A percentile compares a stretch with the other conserved stretches of the same genome.
Conservation (phyloP, 2,329 filamentous ascomycete species). For the Ciborinia camelliae region DNA sequence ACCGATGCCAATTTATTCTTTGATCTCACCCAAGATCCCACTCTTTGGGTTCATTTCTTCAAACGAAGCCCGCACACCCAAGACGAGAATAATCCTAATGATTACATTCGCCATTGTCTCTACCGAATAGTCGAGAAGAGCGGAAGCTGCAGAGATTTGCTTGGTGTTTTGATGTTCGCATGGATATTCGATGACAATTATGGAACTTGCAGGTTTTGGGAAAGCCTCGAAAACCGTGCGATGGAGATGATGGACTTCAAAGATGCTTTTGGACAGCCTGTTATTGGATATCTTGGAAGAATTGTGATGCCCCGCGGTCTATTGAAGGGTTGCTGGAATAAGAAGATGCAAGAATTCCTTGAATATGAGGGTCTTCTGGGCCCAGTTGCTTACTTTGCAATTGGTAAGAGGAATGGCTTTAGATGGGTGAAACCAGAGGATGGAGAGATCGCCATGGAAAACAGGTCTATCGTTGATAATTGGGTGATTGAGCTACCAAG, state of each 20-base stretch:
- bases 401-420: neutral
- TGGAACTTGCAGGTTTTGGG: neutral
- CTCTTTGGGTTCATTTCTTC: neutral
- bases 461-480: neutral
- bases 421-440: neutral
- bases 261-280: neutral
- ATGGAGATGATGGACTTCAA: neutral
- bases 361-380: neutral
- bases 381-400: neutral
- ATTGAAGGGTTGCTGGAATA: neutral
- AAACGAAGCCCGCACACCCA: neutral
- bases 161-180: neutral
- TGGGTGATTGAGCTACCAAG: constrained; percentile 5
- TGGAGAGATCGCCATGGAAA: neutral
- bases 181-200: neutral
- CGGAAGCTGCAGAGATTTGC: neutral
- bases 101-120: neutral
- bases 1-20: neutral
- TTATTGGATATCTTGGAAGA: neutral
- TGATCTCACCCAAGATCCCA: neutral
- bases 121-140: neutral
- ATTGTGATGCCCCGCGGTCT: neutral
- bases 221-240: neutral
- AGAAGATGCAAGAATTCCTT: neutral
- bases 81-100: too few species aligned